Evolutionary conservation across 352 stramenopile genomes (phyloP).

Genomic region (Pseudoperonospora humuli): DNA sequence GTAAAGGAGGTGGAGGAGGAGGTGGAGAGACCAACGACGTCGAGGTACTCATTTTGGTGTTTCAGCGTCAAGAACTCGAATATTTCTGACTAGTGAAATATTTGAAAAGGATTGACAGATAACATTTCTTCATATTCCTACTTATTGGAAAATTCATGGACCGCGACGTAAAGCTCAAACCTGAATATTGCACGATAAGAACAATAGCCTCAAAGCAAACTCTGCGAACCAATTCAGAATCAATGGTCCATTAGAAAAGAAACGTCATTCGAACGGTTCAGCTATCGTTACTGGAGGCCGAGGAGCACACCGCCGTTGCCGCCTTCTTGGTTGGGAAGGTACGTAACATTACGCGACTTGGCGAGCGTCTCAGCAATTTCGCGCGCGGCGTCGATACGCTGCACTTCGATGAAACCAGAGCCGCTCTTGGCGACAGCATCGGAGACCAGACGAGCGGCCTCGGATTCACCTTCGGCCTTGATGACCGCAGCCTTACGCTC

Average conservation of each 20-base stretch:
- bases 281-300: constrained; percentile 56
- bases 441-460: constrained; percentile 96
- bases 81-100: too few species aligned
- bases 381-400: constrained; percentile 99
- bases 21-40: too few species aligned
- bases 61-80: too few species aligned
- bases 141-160: too few species aligned
- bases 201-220: constrained; percentile 7
- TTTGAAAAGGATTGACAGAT: too few species aligned
- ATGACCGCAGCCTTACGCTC: constrained; percentile 91
- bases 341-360: constrained; percentile 96
- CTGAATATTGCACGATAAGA: not conserved
- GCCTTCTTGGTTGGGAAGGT: constrained; percentile 91
- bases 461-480: constrained; percentile 95
- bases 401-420: constrained; percentile 98
- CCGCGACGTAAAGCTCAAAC: too few species aligned
- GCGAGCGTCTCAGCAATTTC: constrained; percentile 98
- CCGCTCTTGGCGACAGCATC: constrained; percentile 96
- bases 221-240: constrained; percentile 6
- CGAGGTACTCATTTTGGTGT: too few species aligned
- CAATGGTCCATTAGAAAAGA: constrained; percentile 7
- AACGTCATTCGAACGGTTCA: not conserved
- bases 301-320: constrained; percentile 81
- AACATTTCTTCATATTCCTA: too few species aligned
- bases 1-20: constrained; percentile 27